Percentiles rank a stretch among this genome's conserved stretches.
These are phyloP conservation scores for Trichoderma brevicompactum DNA, from an alignment of 2,329 filamentous ascomycete species.

Conservation along the genomic window DNA sequence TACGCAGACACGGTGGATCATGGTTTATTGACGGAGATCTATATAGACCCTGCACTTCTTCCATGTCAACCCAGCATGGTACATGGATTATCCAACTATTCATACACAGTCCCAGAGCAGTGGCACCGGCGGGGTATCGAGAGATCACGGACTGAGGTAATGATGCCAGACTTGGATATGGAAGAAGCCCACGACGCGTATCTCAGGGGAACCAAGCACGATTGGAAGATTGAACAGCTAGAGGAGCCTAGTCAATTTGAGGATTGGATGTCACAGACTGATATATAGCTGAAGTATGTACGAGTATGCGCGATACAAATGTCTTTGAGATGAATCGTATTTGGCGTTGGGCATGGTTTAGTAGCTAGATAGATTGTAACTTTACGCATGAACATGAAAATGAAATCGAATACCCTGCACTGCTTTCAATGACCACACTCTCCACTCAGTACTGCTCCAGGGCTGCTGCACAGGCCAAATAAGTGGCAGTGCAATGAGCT, in stretches of 20 bases:
- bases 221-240: constrained; percentile 45
- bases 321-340: background rate
- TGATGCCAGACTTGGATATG: constrained; percentile 31
- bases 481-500: background rate
- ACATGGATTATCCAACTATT: background rate
- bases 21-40: background rate
- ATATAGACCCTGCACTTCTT: constrained; percentile 30
- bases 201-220: constrained; percentile 41
- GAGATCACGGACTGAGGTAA: background rate
- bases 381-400: background rate
- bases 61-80: background rate
- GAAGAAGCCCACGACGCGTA: constrained; percentile 37
- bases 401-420: background rate
- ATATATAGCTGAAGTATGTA: background rate
- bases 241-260: constrained; percentile 40
- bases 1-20: background rate
- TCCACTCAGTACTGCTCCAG: background rate
- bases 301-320: background rate
- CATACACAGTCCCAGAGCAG: background rate
- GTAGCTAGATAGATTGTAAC: background rate
- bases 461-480: background rate
- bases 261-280: constrained; percentile 38
- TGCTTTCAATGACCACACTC: background rate
- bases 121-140: background rate
- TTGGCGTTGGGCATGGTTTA: background rate